Evolutionary conservation across 176 grass and related monocot genomes (phyloP).

Genomic region (Carex littledalei): DNA sequence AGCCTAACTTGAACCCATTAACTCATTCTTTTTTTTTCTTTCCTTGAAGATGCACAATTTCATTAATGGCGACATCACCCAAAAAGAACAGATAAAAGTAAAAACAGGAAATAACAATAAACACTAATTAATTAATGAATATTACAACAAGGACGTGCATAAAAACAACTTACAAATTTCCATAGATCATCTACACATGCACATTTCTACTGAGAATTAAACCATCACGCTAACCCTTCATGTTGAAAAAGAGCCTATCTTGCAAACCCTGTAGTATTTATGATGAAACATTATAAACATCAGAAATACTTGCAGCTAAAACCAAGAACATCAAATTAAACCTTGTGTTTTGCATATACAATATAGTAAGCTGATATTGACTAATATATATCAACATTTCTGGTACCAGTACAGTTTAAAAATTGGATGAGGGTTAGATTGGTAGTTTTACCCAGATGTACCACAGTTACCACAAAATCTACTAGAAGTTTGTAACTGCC

Average conservation of each 20-base stretch:
- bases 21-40: not conserved
- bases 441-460: not conserved
- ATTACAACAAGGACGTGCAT: not conserved
- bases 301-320: not conserved
- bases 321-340: not conserved
- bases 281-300: not conserved
- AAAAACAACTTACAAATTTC: not conserved
- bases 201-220: not conserved
- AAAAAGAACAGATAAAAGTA: not conserved
- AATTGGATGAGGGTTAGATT: not conserved
- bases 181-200: not conserved
- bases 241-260: not conserved
- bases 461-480: not conserved
- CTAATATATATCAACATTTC: not conserved
- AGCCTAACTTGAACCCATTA: too few species aligned
- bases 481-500: not conserved
- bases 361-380: not conserved
- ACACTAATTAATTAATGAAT: constrained; percentile 4
- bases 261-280: not conserved
- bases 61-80: not conserved
- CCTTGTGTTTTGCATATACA: not conserved
- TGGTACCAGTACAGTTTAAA: not conserved
- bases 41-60: not conserved
- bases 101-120: not conserved
- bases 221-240: not conserved